Conservation (phyloP, 768 basidiomycete genomes). For the Boletus reticuloceps region DNA sequence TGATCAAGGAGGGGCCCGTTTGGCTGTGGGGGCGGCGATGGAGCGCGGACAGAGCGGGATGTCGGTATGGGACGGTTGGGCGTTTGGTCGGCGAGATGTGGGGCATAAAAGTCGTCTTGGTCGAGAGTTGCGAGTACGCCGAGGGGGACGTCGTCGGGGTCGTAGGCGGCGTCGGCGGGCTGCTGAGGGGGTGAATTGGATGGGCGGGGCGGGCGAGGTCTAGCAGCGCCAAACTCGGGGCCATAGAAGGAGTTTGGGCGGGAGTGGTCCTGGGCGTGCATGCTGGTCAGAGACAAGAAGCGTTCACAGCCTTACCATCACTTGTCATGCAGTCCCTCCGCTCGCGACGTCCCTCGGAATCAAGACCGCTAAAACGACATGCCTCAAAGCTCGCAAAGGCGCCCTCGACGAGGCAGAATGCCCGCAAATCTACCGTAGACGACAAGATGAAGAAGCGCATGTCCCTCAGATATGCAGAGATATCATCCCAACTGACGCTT, state of each 20-base stretch:
- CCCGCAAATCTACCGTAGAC: constrained; percentile 52
- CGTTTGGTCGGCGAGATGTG: constrained; percentile 26
- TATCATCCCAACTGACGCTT: constrained; percentile 63
- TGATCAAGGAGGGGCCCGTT: constrained; percentile 76
- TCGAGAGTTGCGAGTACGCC: constrained; percentile 32
- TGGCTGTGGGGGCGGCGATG: constrained; percentile 55
- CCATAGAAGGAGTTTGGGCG: constrained; percentile 36
- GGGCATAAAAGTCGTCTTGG: constrained; percentile 40
- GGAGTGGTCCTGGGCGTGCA: constrained; percentile 36
- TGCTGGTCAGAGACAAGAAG: constrained; percentile 19
- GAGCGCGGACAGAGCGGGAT: constrained; percentile 56
- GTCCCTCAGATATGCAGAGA: constrained; percentile 91
- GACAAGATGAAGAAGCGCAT: constrained; percentile 97
- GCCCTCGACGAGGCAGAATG: constrained; percentile 36
- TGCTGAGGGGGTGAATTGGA: constrained; percentile 25
- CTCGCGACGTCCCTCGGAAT: constrained; percentile 47
- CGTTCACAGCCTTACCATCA: constrained; percentile 12
- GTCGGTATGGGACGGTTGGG: constrained; percentile 40
- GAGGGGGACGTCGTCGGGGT: constrained; percentile 41
- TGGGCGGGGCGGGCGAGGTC: constrained; percentile 11
- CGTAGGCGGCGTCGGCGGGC: constrained; percentile 32
- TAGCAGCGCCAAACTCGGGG: constrained; percentile 22
- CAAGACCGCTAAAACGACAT: constrained; percentile 35
- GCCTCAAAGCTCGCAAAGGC: constrained; percentile 32
- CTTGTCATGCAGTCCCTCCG: constrained; percentile 54